A percentile compares a stretch with the other conserved stretches of the same genome.
phyloP scores from a whole-genome alignment of 768 basidiomycete genomes.

The Tephrocybe sp. region DNA sequence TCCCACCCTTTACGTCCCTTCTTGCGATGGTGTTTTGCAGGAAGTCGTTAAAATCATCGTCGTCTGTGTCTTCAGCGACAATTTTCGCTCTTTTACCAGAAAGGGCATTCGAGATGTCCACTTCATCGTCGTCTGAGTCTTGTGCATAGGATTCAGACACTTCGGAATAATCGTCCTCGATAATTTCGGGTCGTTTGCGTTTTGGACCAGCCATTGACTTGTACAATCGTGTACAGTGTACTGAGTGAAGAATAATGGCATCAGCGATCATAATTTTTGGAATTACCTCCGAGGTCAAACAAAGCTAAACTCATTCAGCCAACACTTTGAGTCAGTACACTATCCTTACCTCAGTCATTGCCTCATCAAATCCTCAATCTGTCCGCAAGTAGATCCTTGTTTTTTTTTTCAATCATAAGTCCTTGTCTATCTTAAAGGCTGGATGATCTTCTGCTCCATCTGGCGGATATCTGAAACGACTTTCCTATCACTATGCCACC shows the following conservation, averaged over 20 bases:
- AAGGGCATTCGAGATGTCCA: conserved; percentile 66
- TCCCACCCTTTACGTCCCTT: conserved; percentile 72
- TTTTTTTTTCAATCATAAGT: no score
- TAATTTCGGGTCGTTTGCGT: conserved; percentile 13
- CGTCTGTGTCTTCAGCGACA: conserved; percentile 38
- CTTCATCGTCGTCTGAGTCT: conserved; percentile 27
- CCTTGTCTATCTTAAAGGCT: no score
- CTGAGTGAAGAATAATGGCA: neutral
- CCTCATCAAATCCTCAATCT: no score
- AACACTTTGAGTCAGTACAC: no score
- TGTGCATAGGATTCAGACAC: conserved; percentile 7
- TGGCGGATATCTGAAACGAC: no score
- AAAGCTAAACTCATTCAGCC: no score
- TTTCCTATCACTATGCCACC: no score
- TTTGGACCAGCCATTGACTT: conserved; percentile 12
- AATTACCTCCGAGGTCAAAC: no score
- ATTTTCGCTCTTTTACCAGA: conserved; percentile 42
- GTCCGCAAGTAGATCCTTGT: no score
- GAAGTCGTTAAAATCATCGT: conserved; percentile 60
- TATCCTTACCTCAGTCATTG: no score
- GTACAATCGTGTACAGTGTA: neutral
- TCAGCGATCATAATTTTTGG: neutral
- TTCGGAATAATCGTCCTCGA: conserved; percentile 8
- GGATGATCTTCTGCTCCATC: no score
- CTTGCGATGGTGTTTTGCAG: conserved; percentile 70